A percentile compares a stretch with the other conserved stretches of the same genome.
phyloP scores from a whole-genome alignment of 2,329 filamentous ascomycete genomes.

The Alternaria incomplexa region DNA sequence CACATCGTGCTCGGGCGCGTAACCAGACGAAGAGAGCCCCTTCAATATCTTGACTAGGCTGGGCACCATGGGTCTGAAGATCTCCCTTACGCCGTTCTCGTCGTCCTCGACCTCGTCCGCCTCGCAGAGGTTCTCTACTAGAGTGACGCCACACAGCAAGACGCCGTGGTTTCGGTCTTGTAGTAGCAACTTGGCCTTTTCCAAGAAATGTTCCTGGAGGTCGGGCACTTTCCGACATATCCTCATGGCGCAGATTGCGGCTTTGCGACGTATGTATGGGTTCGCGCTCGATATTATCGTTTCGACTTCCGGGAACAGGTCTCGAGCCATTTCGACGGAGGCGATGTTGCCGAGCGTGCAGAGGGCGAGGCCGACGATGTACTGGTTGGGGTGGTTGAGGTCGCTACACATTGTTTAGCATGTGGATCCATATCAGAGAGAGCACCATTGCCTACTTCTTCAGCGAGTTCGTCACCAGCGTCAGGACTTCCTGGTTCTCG shows the following conservation, averaged over 20 bases:
- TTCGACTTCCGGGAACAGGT: constrained; percentile 96
- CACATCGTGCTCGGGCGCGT: constrained; percentile 97
- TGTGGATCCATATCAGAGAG: no score
- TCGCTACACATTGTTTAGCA: constrained; percentile 66
- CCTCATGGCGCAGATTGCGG: constrained; percentile 97
- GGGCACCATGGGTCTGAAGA: constrained; percentile 86
- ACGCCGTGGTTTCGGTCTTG: constrained; percentile 97
- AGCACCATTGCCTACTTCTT: constrained; percentile 73
- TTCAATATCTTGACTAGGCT: constrained; percentile 89
- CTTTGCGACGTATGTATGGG: constrained; percentile 97
- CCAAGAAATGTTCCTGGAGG: constrained; percentile 93
- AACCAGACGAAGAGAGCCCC: constrained; percentile 90
- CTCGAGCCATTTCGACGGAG: constrained; percentile 96
- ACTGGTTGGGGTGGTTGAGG: constrained; percentile 95
- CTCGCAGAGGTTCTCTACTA: constrained; percentile 92
- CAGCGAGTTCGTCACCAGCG: constrained; percentile 94
- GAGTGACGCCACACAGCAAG: constrained; percentile 85
- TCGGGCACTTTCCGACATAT: constrained; percentile 99
- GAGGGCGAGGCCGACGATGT: constrained; percentile 93
- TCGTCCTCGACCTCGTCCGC: constrained; percentile 90
- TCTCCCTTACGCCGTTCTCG: constrained; percentile 88
- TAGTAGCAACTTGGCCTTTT: constrained; percentile 87
- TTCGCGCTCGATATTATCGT: constrained; percentile 89
- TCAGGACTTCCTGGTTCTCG: constrained; percentile 98
- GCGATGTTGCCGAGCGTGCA: constrained; percentile 98